A percentile compares a stretch with the other conserved stretches of the same genome.
Evolutionary conservation across 768 basidiomycete genomes (phyloP).

Genomic region (Filobasidium floriforme): DNA sequence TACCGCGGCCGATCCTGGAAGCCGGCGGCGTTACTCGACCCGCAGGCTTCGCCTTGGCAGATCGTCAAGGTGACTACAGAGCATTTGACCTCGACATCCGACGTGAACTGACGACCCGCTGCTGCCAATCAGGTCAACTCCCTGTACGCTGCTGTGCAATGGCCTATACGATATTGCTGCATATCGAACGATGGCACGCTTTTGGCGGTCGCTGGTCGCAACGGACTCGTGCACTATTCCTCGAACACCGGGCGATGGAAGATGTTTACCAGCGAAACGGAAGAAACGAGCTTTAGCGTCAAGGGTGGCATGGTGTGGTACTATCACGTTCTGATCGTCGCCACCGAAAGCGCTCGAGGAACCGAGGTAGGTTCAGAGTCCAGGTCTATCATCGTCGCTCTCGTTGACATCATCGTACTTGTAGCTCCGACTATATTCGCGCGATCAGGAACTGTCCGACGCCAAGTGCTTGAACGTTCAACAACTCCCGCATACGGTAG

Average conservation of each 20-base stretch:
- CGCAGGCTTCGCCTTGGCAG: slow-evolving; percentile 96
- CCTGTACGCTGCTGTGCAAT: slow-evolving; percentile 77
- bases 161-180: slow-evolving; percentile 88
- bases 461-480: slow-evolving; percentile 78
- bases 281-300: slow-evolving; percentile 80
- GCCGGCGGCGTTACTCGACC: slow-evolving; percentile 95
- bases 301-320: slow-evolving; percentile 93
- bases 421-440: slow-evolving; percentile 86
- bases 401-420: neutral
- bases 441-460: slow-evolving; percentile 77
- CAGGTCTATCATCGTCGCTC: slow-evolving; percentile 13
- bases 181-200: slow-evolving; percentile 83
- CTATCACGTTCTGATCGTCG: slow-evolving; percentile 85
- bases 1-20: slow-evolving; percentile 91
- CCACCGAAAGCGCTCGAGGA: slow-evolving; percentile 60
- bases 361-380: slow-evolving; percentile 56
- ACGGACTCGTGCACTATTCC: slow-evolving; percentile 88
- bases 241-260: slow-evolving; percentile 94
- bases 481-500: slow-evolving; percentile 63
- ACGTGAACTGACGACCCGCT: neutral
- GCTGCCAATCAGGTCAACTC: slow-evolving; percentile 62
- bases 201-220: slow-evolving; percentile 82
- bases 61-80: slow-evolving; percentile 65
- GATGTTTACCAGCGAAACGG: slow-evolving; percentile 65
- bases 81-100: slow-evolving; percentile 2